A percentile compares a stretch with the other conserved stretches of the same genome.
Conservation (phyloP, 2,329 filamentous ascomycete genomes). For the Bisporella sp. region DNA sequence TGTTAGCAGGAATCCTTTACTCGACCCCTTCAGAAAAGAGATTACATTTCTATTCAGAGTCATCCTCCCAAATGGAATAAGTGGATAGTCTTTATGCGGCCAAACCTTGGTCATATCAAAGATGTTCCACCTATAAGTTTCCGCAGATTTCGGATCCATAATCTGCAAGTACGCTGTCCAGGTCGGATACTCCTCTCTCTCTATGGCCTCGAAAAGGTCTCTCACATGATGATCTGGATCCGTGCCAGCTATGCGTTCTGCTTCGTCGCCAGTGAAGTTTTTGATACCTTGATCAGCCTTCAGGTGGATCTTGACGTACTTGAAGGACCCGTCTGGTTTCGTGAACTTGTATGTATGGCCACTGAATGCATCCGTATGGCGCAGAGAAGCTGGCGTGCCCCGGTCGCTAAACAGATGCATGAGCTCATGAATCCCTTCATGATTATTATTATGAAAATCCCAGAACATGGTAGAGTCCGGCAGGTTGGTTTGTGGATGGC, state of each 20-base stretch:
- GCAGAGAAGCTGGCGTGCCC: conserved; percentile 40
- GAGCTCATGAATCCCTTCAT: conserved; percentile 37
- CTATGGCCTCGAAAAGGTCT: conserved; percentile 38
- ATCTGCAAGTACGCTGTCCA: conserved; percentile 49
- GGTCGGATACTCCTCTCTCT: conserved; percentile 34
- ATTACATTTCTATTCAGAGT: conserved; percentile 42
- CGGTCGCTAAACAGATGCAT: conserved; percentile 45
- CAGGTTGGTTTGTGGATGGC: conserved; percentile 31
- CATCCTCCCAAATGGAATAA: conserved; percentile 42
- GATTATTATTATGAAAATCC: conserved; percentile 6
- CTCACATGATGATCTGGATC: conserved; percentile 30
- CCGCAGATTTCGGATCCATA: conserved; percentile 44
- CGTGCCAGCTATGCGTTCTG: conserved; percentile 27
- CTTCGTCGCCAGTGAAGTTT: conserved; percentile 32
- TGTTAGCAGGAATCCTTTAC: too few species aligned
- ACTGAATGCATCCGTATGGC: conserved; percentile 2
- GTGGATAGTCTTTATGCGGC: conserved; percentile 42
- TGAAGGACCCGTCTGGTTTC: conserved; percentile 15
- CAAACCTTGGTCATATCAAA: conserved; percentile 52
- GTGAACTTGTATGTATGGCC: conserved; percentile 43
- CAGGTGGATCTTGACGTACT: conserved; percentile 43
- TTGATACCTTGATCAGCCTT: conserved; percentile 39
- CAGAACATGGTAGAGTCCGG: conserved; percentile 21
- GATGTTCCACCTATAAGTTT: conserved; percentile 39
- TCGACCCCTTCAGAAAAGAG: not conserved